Percentiles rank a stretch among this genome's conserved stretches.
These are phyloP conservation scores for Leccinum fallax DNA, from an alignment of 1,284 basidiomycete species.

Conservation along the genomic window DNA sequence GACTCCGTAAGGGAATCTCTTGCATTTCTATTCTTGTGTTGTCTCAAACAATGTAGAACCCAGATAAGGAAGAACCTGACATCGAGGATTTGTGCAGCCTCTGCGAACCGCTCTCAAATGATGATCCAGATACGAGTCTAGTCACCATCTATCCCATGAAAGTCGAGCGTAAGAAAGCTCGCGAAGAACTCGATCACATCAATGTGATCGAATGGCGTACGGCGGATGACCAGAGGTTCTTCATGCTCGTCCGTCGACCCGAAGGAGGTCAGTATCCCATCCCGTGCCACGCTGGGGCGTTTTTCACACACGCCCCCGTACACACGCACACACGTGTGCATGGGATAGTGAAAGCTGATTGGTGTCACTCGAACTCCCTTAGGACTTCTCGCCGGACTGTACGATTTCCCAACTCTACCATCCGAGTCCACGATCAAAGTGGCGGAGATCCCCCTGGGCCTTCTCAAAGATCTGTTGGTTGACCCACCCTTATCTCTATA, in stretches of 20 bases:
- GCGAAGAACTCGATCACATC: constrained; percentile 86
- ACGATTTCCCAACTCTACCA: constrained; percentile 74
- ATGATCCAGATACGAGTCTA: constrained; percentile 26
- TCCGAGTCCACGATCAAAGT: constrained; percentile 39
- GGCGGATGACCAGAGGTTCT: constrained; percentile 48
- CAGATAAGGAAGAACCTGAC: constrained; percentile 41
- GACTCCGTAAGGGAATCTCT: constrained; percentile 7
- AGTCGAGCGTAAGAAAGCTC: constrained; percentile 77
- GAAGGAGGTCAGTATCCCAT: constrained; percentile 64
- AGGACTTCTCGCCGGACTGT: constrained; percentile 89
- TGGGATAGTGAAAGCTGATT: constrained; percentile 7
- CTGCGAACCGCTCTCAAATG: constrained; percentile 64
- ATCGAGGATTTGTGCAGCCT: constrained; percentile 77
- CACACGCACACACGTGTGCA: not conserved
- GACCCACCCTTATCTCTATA: constrained; percentile 20
- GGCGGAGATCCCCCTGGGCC: constrained; percentile 40
- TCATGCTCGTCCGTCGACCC: constrained; percentile 80
- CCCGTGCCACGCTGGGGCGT: not conserved
- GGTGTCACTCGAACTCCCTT: not conserved
- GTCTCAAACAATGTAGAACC: constrained; percentile 13
- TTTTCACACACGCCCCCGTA: not conserved
- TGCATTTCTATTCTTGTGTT: not conserved
- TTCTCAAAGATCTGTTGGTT: constrained; percentile 48
- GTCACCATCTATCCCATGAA: constrained; percentile 89
- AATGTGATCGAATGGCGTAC: constrained; percentile 81